Evolutionary conservation across 176 grass and related monocot genomes (phyloP), one percentile per base, ranked within the genome.

Genomic region (Tillandsia fasciculata): DNA sequence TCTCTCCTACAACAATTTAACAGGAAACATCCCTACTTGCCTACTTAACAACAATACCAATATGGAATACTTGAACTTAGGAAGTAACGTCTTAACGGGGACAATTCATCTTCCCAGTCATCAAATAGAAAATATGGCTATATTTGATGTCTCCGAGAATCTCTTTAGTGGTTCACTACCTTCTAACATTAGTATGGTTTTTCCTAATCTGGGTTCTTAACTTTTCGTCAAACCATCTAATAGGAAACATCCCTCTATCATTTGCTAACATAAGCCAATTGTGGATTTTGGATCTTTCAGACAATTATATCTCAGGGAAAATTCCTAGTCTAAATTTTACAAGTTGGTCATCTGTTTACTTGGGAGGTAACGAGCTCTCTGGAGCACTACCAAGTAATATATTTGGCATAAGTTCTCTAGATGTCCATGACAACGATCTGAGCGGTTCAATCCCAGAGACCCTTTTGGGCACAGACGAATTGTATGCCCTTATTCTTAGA

Each of bases 1-100:
- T 57, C 66, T 87, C 27, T 73, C 80, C 5, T 52, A 74, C 12
- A 87, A 56, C 51, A 78, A 65, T 17, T 69, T 82, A 26, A 3
- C 10, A 8, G 85, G 47, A 33, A 64, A 6, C 12, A 70, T 84
- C 52, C 81, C 77, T 0, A 68, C 49, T 63, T 88, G 81, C 69
- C 13, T 84, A 9, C 70, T 88, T 9, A 63, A 65, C 61, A 73
- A 83, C 5, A 14, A 73, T 10, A 13, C 74, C 1, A 50, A 48
- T 52, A 11, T 83, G 9, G 1, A 5, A 1, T 1, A n/a, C 9
- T 48, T 84, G 3, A 0, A 70, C 54, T 67, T 88, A 24, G 14
- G 50, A 47, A 81, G 77, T 33, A 84, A 81, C 65, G 63, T 12
- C 1, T 23, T 84, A 58, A 70, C 27, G 2, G 77, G 85, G 3